Evolutionary conservation across 441 rosid genomes (phyloP), one percentile per base, ranked within the genome.

Genomic region (Cnidoscolus chayamansa): DNA sequence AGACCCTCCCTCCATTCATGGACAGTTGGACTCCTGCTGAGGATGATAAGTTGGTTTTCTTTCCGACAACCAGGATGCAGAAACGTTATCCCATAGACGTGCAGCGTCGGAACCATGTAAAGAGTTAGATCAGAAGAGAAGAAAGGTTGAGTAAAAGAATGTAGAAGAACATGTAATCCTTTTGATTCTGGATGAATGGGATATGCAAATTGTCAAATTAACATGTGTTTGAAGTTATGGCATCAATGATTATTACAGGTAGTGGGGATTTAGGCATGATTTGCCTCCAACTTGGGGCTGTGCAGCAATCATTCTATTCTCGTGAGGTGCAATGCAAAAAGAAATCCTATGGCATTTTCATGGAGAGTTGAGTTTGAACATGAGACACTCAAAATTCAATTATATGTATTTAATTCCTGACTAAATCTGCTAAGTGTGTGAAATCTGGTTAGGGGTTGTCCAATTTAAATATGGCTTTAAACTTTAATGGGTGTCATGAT

Each of bases 61-160:
- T 95, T 74, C 98, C 98, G 1, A 95, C 99, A 0, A 93, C 96
- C 7, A 76, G 98, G 82, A 95, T 91, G 25, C 97, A 90, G 79
- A 95, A 95, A 84, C 87, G 96, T 45, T 95, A 89, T 65, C 98
- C 96, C 8, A 88, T 95, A 74, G 70, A 83, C 7, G 81, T 93
- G 82, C 79, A 77, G 67, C 93, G 88, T 11, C 84, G 85, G 48
- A 71, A 73, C 70, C 57, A 49, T 65, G 79, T 77, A 76, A 68
- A 78, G 63, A 53, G 72, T 43, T 43, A 71, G 51, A 54, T 9
- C 40, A 3, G 40, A 43, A 35, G 67, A 60, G 13, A 11, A 25
- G 57, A 15, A 11, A 67, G 57, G 11, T 9, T 57, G 31, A 64
- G 43, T 53, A 45, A 68, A 19, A 19, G 32, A 54, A 55, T 25